Evolutionary conservation across 2,329 filamentous ascomycete species (phyloP).

Genomic region (Fusarium praegraminearum): DNA sequence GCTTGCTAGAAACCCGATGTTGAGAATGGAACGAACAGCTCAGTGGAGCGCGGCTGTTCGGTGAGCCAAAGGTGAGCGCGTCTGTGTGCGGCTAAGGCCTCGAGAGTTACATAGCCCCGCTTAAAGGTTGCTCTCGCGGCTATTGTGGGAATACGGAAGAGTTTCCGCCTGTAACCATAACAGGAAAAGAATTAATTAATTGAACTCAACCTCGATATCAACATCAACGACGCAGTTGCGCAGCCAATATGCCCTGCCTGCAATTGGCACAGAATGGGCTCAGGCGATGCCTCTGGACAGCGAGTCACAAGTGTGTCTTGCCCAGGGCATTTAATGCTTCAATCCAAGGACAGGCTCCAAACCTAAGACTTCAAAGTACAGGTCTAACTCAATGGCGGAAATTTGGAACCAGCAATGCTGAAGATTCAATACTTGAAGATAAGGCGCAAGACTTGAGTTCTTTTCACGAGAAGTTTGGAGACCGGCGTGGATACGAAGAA

Average conservation of each 20-base stretch:
- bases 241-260: conserved; percentile 47
- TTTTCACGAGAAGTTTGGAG: conserved; percentile 10
- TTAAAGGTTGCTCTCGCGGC: conserved; percentile 20
- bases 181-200: conserved; percentile 6
- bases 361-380: conserved; percentile 14
- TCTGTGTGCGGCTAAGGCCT: conserved; percentile 28
- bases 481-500: background rate
- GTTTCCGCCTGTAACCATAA: conserved; percentile 19
- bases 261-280: conserved; percentile 66
- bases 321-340: conserved; percentile 49
- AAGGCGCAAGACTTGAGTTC: conserved; percentile 3
- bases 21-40: conserved; percentile 43
- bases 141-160: conserved; percentile 13
- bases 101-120: conserved; percentile 46
- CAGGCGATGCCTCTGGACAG: conserved; percentile 73
- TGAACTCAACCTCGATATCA: background rate
- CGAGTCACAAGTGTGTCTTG: conserved; percentile 58
- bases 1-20: conserved; percentile 40
- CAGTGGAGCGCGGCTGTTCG: conserved; percentile 46
- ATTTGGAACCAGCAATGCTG: conserved; percentile 29
- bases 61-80: conserved; percentile 42
- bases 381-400: conserved; percentile 31
- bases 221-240: conserved; percentile 4
- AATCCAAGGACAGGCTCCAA: conserved; percentile 10
- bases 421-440: background rate